A percentile compares a stretch with the other conserved stretches of the same genome.
Conservation (phyloP, 1,139 yeast genomes). For the Zhuliangozyma parablackwelliae region DNA sequence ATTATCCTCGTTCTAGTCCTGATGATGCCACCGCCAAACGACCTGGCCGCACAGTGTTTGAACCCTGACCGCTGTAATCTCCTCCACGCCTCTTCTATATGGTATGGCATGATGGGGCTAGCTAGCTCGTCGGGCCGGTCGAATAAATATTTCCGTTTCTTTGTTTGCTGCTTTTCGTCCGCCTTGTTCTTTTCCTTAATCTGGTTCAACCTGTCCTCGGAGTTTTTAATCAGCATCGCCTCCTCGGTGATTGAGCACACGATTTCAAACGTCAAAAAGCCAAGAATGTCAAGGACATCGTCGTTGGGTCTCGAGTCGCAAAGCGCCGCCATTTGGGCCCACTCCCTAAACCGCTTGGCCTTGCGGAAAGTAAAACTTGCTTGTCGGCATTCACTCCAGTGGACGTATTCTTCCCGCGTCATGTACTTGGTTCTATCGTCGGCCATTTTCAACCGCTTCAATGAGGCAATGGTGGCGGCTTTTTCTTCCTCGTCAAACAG, state of each 20-base stretch:
- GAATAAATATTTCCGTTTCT: slow-evolving; percentile 61
- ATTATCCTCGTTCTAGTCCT: slow-evolving; percentile 40
- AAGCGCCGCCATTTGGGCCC: slow-evolving; percentile 85
- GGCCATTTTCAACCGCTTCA: slow-evolving; percentile 84
- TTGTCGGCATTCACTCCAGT: slow-evolving; percentile 98
- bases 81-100: slow-evolving; percentile 91
- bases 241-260: slow-evolving; percentile 93
- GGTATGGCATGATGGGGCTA: slow-evolving; percentile 76
- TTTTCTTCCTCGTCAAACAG: slow-evolving; percentile 84
- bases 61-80: slow-evolving; percentile 62
- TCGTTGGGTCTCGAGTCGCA: slow-evolving; percentile 93
- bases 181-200: slow-evolving; percentile 23
- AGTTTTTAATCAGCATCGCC: slow-evolving; percentile 74
- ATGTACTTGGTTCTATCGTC: slow-evolving; percentile 89
- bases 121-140: slow-evolving; percentile 90
- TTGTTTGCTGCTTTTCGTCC: slow-evolving; percentile 22
- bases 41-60: slow-evolving; percentile 62
- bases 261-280: slow-evolving; percentile 92
- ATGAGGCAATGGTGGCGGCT: slow-evolving; percentile 85
- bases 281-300: slow-evolving; percentile 93
- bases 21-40: slow-evolving; percentile 70
- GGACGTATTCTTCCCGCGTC: slow-evolving; percentile 97
- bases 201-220: slow-evolving; percentile 51
- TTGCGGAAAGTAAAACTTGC: slow-evolving; percentile 95
- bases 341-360: slow-evolving; percentile 87